Base-by-base conservation (phyloP, 805 yeast genomes). In the Candida wancherniae region DNA sequence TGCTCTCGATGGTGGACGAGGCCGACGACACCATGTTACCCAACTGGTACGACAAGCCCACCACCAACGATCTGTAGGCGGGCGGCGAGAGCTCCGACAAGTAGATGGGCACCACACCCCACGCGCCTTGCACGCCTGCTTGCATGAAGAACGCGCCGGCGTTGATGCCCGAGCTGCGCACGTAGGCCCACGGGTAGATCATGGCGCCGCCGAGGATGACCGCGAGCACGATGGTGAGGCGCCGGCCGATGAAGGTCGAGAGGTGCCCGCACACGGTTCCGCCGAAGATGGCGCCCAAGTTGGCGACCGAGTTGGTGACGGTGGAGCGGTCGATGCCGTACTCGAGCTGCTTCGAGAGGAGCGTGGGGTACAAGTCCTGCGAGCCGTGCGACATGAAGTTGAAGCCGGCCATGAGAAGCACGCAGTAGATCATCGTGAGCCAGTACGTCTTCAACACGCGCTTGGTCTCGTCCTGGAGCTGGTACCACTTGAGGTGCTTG, bases 21-120 rank as follows among this genome's bases (percentile, higher is more conserved):
- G 85, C 86, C 13, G 82, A 71, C 4, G 84, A 73, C 0, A 80
- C 83, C 48, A 81, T 67, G 53, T 80, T 80, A 60, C 87, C 87
- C 36, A 80, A 67, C 56, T 80, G 87, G 50, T 80, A 80, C 7
- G 76, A 68, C 15, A 76, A 54, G 4, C 45, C 45, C n/a, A 39
- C 43, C 31, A 41, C 45, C 33, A 41, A 34, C 5, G 42, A 22
- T 18, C 42, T 35, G 26, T 33, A 24, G 2, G 36, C 36, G 10
- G 36, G 36, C 4, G 58, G 57, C 9, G 83, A 71, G 29, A 80
- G 61, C 53, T 81, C 88, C 18, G 77, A 63, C 23, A 81, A 58
- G 53, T 79, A 77, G 24, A 77, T 69, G 11, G 87, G 84, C 9
- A 75, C 65, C 28, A 80, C 73, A 39, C 87, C 86, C 82, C 84